Percentiles rank a stretch among this genome's conserved stretches.
Evolutionary conservation across 768 basidiomycete genomes (phyloP).

Genomic region (Collybia mongolica): DNA sequence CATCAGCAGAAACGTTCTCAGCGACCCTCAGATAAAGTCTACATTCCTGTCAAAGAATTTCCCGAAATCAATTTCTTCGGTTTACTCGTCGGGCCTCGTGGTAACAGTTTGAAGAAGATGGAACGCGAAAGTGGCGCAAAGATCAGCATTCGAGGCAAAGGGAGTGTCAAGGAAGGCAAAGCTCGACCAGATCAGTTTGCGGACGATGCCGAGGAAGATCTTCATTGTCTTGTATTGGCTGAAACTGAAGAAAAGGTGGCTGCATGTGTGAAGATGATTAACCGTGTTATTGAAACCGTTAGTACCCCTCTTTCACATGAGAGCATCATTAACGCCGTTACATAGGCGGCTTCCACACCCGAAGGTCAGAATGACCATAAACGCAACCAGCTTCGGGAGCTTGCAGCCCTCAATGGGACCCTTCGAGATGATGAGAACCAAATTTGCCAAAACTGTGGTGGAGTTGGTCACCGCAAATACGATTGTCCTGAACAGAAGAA

Average conservation of each 20-base stretch:
- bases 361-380: constrained; percentile 99
- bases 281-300: constrained; percentile 97
- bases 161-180: constrained; percentile 98
- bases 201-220: constrained; percentile 97
- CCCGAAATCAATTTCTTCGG: constrained; percentile 99
- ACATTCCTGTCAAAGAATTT: constrained; percentile 99
- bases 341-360: constrained; percentile 94
- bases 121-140: constrained; percentile 97
- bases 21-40: constrained; percentile 95
- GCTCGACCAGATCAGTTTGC: constrained; percentile 92
- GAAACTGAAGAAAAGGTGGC: constrained; percentile 92
- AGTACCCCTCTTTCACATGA: constrained; percentile 24
- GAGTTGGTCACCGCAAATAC: constrained; percentile 95
- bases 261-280: constrained; percentile 92
- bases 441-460: constrained; percentile 96
- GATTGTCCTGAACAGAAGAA: constrained; percentile 98
- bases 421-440: constrained; percentile 99
- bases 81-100: constrained; percentile 94
- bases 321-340: constrained; percentile 3
- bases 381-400: constrained; percentile 95
- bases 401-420: constrained; percentile 97
- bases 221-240: constrained; percentile 95
- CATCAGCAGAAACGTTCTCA: constrained; percentile 92
- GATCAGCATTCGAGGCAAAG: constrained; percentile 97
- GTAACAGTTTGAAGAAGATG: constrained; percentile 99